These are phyloP conservation scores for Penicillium sp. DNA, from an alignment of 2,329 filamentous ascomycete genomes.

Conservation along the genomic window DNA sequence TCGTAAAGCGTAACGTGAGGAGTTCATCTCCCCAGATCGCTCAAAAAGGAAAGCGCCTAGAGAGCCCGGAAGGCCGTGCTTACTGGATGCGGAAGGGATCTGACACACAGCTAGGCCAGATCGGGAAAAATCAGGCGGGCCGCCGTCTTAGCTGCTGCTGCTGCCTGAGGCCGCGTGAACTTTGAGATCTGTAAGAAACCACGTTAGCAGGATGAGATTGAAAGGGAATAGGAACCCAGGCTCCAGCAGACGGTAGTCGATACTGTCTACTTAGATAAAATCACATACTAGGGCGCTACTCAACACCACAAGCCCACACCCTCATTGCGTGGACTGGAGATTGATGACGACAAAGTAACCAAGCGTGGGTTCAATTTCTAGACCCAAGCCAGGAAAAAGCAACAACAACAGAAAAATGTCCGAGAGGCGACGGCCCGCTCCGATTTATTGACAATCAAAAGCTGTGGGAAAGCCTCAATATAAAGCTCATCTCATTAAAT, in stretches of 20 bases:
- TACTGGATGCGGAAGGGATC: conserved; percentile 27
- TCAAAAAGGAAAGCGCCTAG: conserved; percentile 34
- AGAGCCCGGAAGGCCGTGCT: conserved; percentile 28
- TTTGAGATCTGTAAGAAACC: background rate
- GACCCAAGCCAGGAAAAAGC: background rate
- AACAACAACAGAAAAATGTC: conserved; percentile 11
- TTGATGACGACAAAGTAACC: conserved; percentile 18
- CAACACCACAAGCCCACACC: background rate
- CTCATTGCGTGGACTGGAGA: conserved; percentile 14
- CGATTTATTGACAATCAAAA: background rate
- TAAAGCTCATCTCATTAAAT: conserved; percentile 3
- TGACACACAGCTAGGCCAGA: conserved; percentile 21
- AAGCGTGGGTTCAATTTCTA: conserved; percentile 5
- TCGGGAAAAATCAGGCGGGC: conserved; percentile 20
- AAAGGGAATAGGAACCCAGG: too few relatives aligned
- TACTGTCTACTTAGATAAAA: background rate
- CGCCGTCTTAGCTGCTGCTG: background rate
- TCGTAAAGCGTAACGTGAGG: conserved; percentile 15
- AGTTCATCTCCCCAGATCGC: conserved; percentile 23
- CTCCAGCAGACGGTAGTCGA: background rate
- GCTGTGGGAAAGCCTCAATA: background rate
- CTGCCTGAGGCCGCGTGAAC: conserved; percentile 18
- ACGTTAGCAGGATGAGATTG: background rate
- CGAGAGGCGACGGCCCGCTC: conserved; percentile 11
- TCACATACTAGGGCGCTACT: background rate